Percentiles rank a stretch among this genome's conserved stretches.
phyloP scores from a whole-genome alignment of 179 eudicot species.

The Sideroxylon spinosum region DNA sequence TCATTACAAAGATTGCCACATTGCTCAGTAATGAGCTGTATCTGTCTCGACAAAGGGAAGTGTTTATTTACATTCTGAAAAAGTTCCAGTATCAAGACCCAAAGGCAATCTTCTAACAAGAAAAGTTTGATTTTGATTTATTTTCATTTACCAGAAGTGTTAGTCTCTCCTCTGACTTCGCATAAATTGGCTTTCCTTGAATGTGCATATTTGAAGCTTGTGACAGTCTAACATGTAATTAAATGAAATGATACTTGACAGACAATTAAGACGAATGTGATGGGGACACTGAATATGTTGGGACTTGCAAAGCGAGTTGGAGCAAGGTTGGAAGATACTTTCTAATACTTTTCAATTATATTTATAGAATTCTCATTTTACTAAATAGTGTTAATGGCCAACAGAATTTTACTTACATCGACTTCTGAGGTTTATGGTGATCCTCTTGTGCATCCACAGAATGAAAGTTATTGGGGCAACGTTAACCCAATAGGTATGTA shows the following conservation, averaged over 20 bases:
- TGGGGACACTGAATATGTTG: slow-evolving; percentile 93
- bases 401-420: slow-evolving; percentile 89
- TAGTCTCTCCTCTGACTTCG: neutral
- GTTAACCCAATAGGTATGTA: slow-evolving; percentile 86
- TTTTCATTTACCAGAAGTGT: neutral
- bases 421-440: slow-evolving; percentile 99
- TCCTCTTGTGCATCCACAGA: slow-evolving; percentile 90
- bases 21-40: neutral
- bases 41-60: slow-evolving; percentile 8
- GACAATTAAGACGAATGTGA: slow-evolving; percentile 97
- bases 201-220: neutral
- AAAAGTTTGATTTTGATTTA: neutral
- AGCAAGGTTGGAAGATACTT: slow-evolving; percentile 56
- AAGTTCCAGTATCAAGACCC: neutral
- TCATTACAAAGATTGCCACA: neutral
- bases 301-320: slow-evolving; percentile 99
- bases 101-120: neutral
- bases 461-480: slow-evolving; percentile 93
- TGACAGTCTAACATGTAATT: slow-evolving; percentile 10
- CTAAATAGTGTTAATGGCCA: slow-evolving; percentile 8
- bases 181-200: neutral
- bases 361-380: slow-evolving; percentile 4
- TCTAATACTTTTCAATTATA: neutral
- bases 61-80: too few relatives aligned
- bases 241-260: slow-evolving; percentile 27